Conservation (phyloP, 2,329 filamentous ascomycete species). For the Paraphoma sp. region DNA sequence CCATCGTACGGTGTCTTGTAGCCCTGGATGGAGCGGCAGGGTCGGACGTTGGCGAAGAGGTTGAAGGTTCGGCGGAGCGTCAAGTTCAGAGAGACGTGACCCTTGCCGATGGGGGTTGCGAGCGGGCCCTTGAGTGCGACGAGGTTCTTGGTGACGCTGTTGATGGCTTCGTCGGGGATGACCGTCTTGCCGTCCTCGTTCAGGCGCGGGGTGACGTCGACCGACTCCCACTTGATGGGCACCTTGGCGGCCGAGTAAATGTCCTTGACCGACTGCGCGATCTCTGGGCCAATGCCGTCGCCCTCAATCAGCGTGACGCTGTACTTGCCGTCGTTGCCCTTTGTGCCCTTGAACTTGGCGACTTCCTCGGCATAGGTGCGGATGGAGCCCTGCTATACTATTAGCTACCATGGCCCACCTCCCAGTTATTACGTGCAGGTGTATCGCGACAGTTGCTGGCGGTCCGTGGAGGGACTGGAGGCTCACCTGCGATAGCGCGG, state of each 20-base stretch:
- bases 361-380: constrained; percentile 69
- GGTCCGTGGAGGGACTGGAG: constrained; percentile 9
- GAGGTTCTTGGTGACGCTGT: constrained; percentile 93
- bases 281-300: constrained; percentile 98
- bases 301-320: constrained; percentile 97
- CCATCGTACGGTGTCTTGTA: constrained; percentile 99
- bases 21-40: constrained; percentile 94
- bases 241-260: constrained; percentile 97
- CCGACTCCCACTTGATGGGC: constrained; percentile 94
- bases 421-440: constrained; percentile 4
- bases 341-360: constrained; percentile 91
- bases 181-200: constrained; percentile 96
- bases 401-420: constrained; percentile 6
- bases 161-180: constrained; percentile 91
- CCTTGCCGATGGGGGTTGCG: constrained; percentile 97
- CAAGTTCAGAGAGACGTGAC: constrained; percentile 98
- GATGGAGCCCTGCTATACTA: constrained; percentile 31
- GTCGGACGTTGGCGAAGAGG: constrained; percentile 98
- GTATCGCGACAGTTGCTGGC: constrained; percentile 1
- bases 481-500: constrained; percentile 65
- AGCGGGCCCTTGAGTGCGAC: constrained; percentile 98
- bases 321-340: constrained; percentile 91
- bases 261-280: constrained; percentile 96
- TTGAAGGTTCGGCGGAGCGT: constrained; percentile 99
- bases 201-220: constrained; percentile 92